These are phyloP conservation scores for Vitellaria paradoxa DNA, from an alignment of 179 eudicot species.

Conservation along the genomic window DNA sequence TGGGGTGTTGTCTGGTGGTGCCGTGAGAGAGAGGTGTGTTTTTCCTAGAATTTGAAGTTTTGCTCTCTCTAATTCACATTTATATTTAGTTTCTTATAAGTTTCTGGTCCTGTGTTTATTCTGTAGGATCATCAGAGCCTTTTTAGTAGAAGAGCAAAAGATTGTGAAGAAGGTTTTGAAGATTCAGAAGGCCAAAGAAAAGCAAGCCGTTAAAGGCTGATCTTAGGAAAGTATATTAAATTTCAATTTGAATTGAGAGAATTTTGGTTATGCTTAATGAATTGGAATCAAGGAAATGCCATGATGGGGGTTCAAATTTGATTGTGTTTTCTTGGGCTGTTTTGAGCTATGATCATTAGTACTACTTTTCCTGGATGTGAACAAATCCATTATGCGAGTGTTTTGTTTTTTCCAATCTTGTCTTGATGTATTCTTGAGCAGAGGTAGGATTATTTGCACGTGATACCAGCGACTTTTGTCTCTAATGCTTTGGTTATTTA, in stretches of 20 bases:
- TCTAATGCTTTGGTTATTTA: neutral
- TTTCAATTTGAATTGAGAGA: neutral
- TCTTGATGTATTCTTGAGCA: slow-evolving; percentile 1
- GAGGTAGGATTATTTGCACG: slow-evolving; percentile 1
- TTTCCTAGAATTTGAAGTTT: neutral
- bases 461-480: neutral
- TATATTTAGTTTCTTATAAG: neutral
- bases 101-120: neutral
- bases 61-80: neutral
- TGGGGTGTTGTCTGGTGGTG: slow-evolving; percentile 84
- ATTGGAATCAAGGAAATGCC: slow-evolving; percentile 18
- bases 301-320: slow-evolving; percentile 22
- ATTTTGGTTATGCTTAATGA: slow-evolving; percentile 23
- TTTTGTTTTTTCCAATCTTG: slow-evolving; percentile 13
- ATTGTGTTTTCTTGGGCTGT: slow-evolving; percentile 21
- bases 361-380: slow-evolving; percentile 16
- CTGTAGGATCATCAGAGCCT: slow-evolving; percentile 76
- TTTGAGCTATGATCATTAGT: slow-evolving; percentile 3
- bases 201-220: slow-evolving; percentile 55
- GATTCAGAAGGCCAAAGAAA: slow-evolving; percentile 81
- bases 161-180: slow-evolving; percentile 91
- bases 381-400: slow-evolving; percentile 13
- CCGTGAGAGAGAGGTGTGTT: slow-evolving; percentile 84
- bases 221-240: neutral
- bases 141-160: slow-evolving; percentile 87